These are phyloP conservation scores for Ganoderma lucidum DNA, from an alignment of 1,284 basidiomycete species.

Conservation along the genomic window DNA sequence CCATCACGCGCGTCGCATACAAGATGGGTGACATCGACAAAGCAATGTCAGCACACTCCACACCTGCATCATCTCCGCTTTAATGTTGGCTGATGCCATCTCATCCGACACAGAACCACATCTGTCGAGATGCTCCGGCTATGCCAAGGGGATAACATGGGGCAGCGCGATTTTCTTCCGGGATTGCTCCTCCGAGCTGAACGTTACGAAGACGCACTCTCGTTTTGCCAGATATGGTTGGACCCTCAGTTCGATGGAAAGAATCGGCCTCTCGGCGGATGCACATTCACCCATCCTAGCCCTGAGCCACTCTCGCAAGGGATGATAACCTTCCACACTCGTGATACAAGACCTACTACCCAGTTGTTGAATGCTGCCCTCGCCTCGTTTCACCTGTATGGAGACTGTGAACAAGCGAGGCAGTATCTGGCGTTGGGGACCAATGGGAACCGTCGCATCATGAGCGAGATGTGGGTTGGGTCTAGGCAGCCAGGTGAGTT, in stretches of 20 bases:
- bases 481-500: conserved; percentile 43
- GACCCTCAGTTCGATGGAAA: conserved; percentile 17
- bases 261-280: conserved; percentile 34
- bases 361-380: conserved; percentile 46
- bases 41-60: conserved; percentile 40
- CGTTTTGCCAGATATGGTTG: conserved; percentile 38
- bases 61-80: not conserved
- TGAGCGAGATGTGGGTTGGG: conserved; percentile 46
- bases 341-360: conserved; percentile 10
- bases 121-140: conserved; percentile 46
- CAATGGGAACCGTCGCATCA: conserved; percentile 41
- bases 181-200: conserved; percentile 34
- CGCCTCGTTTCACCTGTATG: conserved; percentile 47
- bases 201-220: conserved; percentile 39
- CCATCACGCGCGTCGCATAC: conserved; percentile 42
- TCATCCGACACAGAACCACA: conserved; percentile 35
- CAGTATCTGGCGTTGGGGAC: conserved; percentile 47
- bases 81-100: not conserved
- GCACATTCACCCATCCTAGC: conserved; percentile 31
- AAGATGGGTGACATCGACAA: conserved; percentile 39
- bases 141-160: conserved; percentile 41
- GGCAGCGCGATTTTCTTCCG: conserved; percentile 38
- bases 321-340: not conserved
- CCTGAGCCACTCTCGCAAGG: conserved; percentile 25
- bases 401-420: conserved; percentile 44